Percentiles rank a stretch among this genome's conserved stretches.
phyloP scores from a whole-genome alignment of 768 basidiomycete genomes.

The Calocybe indica region DNA sequence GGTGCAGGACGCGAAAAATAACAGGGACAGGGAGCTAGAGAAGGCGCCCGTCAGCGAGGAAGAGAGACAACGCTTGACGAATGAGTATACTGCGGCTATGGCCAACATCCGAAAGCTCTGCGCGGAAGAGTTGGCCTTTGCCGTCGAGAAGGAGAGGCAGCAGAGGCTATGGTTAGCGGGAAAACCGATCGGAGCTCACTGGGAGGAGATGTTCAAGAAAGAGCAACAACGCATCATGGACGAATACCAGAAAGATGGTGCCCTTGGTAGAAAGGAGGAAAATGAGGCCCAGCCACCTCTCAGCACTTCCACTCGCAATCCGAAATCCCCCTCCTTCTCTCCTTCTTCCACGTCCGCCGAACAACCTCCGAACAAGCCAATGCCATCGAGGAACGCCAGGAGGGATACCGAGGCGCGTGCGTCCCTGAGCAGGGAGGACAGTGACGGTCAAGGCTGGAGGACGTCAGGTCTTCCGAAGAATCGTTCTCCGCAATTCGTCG shows the following conservation, averaged over 20 bases:
- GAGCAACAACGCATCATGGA: slow-evolving; percentile 41
- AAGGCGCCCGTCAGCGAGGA: slow-evolving; percentile 26
- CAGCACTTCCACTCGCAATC: slow-evolving; percentile 1
- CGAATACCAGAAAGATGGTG: slow-evolving; percentile 31
- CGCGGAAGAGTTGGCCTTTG: slow-evolving; percentile 36
- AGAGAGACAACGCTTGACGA: slow-evolving; percentile 26
- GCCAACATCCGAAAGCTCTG: slow-evolving; percentile 37
- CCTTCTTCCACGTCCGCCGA: not conserved
- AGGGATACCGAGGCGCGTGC: too few species aligned
- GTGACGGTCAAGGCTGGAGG: too few species aligned
- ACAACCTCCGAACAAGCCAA: too few species aligned
- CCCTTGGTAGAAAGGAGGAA: slow-evolving; percentile 9
- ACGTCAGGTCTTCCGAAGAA: too few species aligned
- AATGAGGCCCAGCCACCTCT: not conserved
- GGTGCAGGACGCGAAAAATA: slow-evolving; percentile 60
- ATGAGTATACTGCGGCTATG: slow-evolving; percentile 37
- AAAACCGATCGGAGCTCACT: slow-evolving; percentile 18
- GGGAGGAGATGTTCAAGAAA: slow-evolving; percentile 23
- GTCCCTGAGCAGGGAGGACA: too few species aligned
- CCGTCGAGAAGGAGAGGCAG: slow-evolving; percentile 41
- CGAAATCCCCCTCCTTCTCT: not conserved
- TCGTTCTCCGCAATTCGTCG: too few species aligned
- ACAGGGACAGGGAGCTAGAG: slow-evolving; percentile 45
- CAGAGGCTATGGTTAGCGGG: slow-evolving; percentile 45
- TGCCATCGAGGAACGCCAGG: too few species aligned